These are phyloP conservation scores for Royoungia palumana DNA, from an alignment of 768 basidiomycete genomes.

Conservation along the genomic window DNA sequence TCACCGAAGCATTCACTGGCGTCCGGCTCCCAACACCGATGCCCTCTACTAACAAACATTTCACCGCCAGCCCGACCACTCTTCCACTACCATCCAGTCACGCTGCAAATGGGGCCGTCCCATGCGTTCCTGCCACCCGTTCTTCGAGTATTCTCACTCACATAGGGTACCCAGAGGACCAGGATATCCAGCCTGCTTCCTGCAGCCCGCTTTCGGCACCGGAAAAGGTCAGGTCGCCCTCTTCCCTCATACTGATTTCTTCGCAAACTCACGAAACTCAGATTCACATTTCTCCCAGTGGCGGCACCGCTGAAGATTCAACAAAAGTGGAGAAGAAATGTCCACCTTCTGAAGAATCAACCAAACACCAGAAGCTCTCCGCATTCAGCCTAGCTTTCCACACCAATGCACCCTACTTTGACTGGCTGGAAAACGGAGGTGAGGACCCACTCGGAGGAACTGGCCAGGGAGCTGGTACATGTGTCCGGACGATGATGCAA, in stretches of 20 bases:
- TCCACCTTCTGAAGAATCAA: neutral
- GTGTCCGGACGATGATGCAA: neutral
- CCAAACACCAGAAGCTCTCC: constrained; percentile 27
- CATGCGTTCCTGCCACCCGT: constrained; percentile 9
- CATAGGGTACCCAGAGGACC: constrained; percentile 13
- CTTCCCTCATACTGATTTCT: neutral
- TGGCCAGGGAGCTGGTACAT: constrained; percentile 16
- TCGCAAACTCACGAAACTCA: neutral
- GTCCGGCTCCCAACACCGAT: constrained; percentile 18
- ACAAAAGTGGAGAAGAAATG: neutral
- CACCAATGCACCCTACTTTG: constrained; percentile 54
- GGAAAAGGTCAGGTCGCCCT: neutral
- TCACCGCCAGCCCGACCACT: neutral
- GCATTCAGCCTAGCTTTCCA: constrained; percentile 75
- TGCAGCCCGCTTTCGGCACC: neutral
- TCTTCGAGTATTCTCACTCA: constrained; percentile 25
- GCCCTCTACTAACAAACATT: constrained; percentile 14
- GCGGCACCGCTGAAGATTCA: neutral
- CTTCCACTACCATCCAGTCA: neutral
- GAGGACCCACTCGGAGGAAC: constrained; percentile 27
- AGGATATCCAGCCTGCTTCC: neutral
- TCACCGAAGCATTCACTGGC: constrained; percentile 60
- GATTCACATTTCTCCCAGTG: neutral
- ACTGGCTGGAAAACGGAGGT: constrained; percentile 67
- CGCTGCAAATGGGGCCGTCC: neutral